A percentile compares a stretch with the other conserved stretches of the same genome.
Conservation (phyloP, 805 yeast genomes). For the Lachancea sp. region DNA sequence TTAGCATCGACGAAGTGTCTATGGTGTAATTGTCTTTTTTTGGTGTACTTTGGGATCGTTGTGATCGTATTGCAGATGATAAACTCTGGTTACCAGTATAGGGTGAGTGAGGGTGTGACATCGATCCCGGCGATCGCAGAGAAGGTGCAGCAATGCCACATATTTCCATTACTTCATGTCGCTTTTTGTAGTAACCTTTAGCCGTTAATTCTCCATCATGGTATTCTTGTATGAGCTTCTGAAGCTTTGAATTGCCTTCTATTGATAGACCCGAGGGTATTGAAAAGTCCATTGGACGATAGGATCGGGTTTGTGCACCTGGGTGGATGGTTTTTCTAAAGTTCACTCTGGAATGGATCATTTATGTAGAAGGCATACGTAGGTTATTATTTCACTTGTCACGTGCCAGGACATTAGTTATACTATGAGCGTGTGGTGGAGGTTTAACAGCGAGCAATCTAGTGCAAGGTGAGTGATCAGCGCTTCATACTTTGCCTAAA, state of each 20-base stretch:
- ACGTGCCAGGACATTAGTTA: too few relatives aligned
- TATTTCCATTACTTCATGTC: conserved; percentile 30
- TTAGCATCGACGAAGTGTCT: conserved; percentile 6
- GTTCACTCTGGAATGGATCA: too few relatives aligned
- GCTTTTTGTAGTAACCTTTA: conserved; percentile 61
- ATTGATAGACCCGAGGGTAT: conserved; percentile 40
- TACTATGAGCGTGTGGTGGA: too few relatives aligned
- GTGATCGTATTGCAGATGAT: conserved; percentile 17
- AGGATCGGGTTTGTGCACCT: too few relatives aligned
- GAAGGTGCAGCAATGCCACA: conserved; percentile 10
- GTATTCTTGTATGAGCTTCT: conserved; percentile 43
- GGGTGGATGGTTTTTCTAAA: too few relatives aligned
- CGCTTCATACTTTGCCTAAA: too few relatives aligned
- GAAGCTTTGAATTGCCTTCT: conserved; percentile 34
- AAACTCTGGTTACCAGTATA: conserved; percentile 16
- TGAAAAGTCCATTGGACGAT: conserved; percentile 30
- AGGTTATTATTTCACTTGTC: too few relatives aligned
- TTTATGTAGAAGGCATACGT: too few relatives aligned
- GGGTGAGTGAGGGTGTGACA: neutral
- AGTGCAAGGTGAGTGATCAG: too few relatives aligned
- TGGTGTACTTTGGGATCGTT: neutral
- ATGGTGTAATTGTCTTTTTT: conserved; percentile 2
- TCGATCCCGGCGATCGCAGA: conserved; percentile 3
- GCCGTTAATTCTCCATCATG: conserved; percentile 67
- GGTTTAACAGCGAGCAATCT: too few relatives aligned